A percentile compares a stretch with the other conserved stretches of the same genome.
Conservation (phyloP, 176 grass and related monocot species). For the Aechmea fasciata region DNA sequence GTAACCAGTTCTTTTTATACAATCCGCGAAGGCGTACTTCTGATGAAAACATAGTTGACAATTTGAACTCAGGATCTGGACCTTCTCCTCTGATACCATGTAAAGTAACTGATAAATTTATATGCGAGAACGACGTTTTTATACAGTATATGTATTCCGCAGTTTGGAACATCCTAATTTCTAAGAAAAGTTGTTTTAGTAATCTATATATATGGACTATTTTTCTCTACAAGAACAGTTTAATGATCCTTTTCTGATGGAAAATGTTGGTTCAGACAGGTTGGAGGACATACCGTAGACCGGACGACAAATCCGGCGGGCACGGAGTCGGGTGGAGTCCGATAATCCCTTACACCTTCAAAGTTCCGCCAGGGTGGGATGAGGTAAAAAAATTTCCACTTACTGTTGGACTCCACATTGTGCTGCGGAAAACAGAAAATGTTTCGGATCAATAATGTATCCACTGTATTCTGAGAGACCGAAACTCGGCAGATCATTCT, state of each 20-base stretch:
- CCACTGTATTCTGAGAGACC: not conserved
- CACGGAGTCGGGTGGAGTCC: slow-evolving; percentile 96
- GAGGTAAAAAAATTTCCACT: slow-evolving; percentile 30
- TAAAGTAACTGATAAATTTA: no score
- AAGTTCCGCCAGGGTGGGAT: slow-evolving; percentile 75
- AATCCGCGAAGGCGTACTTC: no score
- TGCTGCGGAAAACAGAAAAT: not conserved
- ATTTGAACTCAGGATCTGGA: no score
- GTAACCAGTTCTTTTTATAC: no score
- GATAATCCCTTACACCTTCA: slow-evolving; percentile 83
- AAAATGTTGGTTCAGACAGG: slow-evolving; percentile 76
- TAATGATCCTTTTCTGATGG: slow-evolving; percentile 23
- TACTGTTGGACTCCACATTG: not conserved
- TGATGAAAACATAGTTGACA: no score
- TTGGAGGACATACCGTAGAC: slow-evolving; percentile 78
- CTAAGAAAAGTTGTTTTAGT: no score
- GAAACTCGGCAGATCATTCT: not conserved
- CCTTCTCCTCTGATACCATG: not conserved
- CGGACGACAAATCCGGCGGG: slow-evolving; percentile 87
- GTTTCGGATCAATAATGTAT: not conserved
- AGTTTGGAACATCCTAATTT: no score
- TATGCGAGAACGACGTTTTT: no score
- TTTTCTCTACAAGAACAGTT: not conserved
- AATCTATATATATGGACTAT: no score
- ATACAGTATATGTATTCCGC: no score